Evolutionary conservation across 2,329 filamentous ascomycete genomes (phyloP).

Genomic region (Coniochaeta sp.): DNA sequence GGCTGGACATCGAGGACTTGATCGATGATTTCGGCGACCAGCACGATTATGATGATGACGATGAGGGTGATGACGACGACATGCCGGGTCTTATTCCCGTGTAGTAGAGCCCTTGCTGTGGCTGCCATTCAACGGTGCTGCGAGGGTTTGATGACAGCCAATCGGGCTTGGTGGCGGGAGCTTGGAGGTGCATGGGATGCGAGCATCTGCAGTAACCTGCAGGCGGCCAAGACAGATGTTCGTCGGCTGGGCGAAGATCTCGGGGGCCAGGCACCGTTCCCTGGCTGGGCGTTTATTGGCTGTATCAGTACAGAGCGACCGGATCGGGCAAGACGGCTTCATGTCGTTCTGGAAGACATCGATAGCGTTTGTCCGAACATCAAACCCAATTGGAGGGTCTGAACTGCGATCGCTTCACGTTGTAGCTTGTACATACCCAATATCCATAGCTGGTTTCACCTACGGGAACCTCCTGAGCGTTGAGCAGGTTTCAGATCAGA

Average conservation of each 20-base stretch:
- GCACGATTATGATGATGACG: slow-evolving; percentile 6
- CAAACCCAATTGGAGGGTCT: not conserved
- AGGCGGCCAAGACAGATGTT: not conserved
- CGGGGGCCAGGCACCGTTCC: not conserved
- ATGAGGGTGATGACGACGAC: slow-evolving; percentile 3
- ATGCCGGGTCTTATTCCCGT: not conserved
- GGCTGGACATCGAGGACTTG: slow-evolving; percentile 35
- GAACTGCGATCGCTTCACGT: not conserved
- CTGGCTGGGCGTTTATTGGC: not conserved
- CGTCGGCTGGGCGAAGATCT: not conserved
- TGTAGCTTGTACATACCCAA: not conserved
- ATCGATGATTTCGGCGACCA: not conserved
- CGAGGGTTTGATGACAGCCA: no score
- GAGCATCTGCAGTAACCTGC: no score
- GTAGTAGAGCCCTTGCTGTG: not conserved
- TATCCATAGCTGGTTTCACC: not conserved
- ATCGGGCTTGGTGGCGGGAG: not conserved
- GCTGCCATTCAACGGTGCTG: no score
- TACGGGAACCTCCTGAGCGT: not conserved
- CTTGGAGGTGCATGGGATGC: not conserved
- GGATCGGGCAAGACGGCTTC: not conserved
- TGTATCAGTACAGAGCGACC: not conserved
- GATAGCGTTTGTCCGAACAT: not conserved
- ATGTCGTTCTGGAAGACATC: not conserved
- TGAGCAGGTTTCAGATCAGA: slow-evolving; percentile 2